Base-by-base conservation (phyloP, 2,329 filamentous ascomycete genomes). In the Colletotrichum paranaense region DNA sequence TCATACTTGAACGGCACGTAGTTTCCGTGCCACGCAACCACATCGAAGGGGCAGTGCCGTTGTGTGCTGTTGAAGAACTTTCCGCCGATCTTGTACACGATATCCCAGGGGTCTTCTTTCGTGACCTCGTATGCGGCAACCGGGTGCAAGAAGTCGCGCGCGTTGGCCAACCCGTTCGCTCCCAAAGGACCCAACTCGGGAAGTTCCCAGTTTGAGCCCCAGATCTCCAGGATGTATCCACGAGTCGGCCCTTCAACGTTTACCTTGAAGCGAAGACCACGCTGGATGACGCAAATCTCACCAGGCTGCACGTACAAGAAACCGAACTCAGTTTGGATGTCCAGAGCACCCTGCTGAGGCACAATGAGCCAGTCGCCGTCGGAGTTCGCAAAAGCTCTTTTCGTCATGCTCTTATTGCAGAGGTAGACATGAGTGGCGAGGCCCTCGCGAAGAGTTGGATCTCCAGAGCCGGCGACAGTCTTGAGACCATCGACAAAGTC, bases 21-120 rank as follows among this genome's bases (percentile, higher is more conserved):
- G 64, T 89, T 91, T n/a, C 92, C 92, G 76, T 93, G 91, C 92
- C 92, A 93, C 2, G 91, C 92, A 0, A 93, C 90, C 1, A 93
- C 92, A 76, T 94, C 92, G 77, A 93, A 94, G 0, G 92, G 92
- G 2, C 88, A 91, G 78, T 93, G 92, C 26, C 84, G 84, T 78
- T 94, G 92, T 26, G 85, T 86, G 67, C 88, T 90, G 26, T 82
- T 84, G 77, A 92, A 92, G 49, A 92, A 87, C 55, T 87, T 86
- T 1, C 91, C 91, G 1, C 86, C 86, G 58, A 93, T 88, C 78
- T 93, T 93, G 76, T 88, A 88, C 0, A 92, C 83, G 2, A 93
- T 84, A 24, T 86, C 84, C 86, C 91, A 91, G 62, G 85, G 84
- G 1, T 85, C 85, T 38, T 86, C 82, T n/a, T 88, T 87, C n/a